Base-by-base conservation (phyloP, 2,329 filamentous ascomycete species). In the Geosmithia flava region DNA sequence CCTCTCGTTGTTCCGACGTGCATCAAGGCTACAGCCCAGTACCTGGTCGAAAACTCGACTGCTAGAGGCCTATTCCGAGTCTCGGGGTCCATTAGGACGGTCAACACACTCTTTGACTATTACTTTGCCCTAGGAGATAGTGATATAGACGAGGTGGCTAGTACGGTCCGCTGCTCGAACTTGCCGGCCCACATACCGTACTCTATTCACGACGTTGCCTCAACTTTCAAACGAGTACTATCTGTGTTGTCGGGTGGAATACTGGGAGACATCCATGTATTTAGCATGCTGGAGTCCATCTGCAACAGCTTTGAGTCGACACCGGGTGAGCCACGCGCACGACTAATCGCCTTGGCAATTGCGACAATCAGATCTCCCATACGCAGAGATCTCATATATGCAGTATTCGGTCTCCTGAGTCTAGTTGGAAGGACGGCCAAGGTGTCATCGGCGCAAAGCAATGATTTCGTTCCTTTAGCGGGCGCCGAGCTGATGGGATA, bases 221-320 rank as follows among this genome's bases (percentile, higher is more conserved):
- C 79, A 2, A 71, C 77, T 0, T 84, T 86, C 62, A 85, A 85
- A 55, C 74, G 71, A 13, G 67, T 86, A n/a, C 64, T 86, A 1
- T 70, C 73, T 0, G 75, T 76, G 1, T 59, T 86, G 0, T 80
- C 81, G 0, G 81, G 81, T 0, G 82, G 82, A 0, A 79, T 86
- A 41, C 64, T 86, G 1, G 82, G 82, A 3, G 81, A 78, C 1
- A 56, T 83, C 15, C 59, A 68, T 1, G 59, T 84, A 0, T 83
- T 85, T 48, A 78, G 84, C 51, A 73, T 77, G 0, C 58, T 86
- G 13, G 72, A 83, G 10, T 74, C 75, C 11, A 78, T 85, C 16
- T 70, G 80, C 50, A 16, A 37, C 33, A 37, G 13, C 11, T 37
- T 7, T 16, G 33, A 37, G 3, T 37, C 3, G 6, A 11, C 6